Conservation (phyloP, 495 filamentous ascomycete species). For the Amniculicola lignicola region DNA sequence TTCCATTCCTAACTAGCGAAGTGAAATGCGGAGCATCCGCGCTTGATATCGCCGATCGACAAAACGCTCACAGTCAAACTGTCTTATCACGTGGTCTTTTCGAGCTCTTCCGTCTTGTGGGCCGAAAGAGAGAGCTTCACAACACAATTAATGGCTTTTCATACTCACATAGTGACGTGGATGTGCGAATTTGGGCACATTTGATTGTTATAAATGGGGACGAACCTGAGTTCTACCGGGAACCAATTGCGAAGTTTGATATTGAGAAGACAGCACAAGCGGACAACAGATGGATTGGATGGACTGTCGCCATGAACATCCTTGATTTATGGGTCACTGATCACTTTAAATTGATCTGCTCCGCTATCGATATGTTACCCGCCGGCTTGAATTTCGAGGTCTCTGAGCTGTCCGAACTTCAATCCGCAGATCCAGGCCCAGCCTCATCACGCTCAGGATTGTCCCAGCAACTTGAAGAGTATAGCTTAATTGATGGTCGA, state of each 20-base stretch:
- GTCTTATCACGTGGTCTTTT: conserved; percentile 37
- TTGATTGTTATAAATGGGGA: conserved; percentile 13
- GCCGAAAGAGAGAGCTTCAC: conserved; percentile 43
- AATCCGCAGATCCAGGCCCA: conserved; percentile 2
- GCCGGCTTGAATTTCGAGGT: conserved; percentile 9
- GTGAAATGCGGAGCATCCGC: conserved; percentile 31
- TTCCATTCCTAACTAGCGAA: conserved; percentile 42
- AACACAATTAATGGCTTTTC: conserved; percentile 48
- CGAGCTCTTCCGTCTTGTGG: conserved; percentile 40
- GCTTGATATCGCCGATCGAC: conserved; percentile 35
- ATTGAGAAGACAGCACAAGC: conserved; percentile 24
- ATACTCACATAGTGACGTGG: conserved; percentile 45
- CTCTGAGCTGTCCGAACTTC: not conserved
- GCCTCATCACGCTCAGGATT: conserved; percentile 11
- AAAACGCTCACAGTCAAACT: conserved; percentile 43
- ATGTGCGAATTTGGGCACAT: conserved; percentile 38
- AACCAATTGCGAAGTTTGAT: conserved; percentile 34
- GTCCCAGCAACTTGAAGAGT: conserved; percentile 10
- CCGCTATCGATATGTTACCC: conserved; percentile 13
- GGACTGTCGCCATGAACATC: conserved; percentile 1
- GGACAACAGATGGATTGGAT: conserved; percentile 36
- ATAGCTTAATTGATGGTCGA: conserved; percentile 11
- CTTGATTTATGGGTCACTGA: conserved; percentile 23
- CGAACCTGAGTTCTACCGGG: conserved; percentile 35
- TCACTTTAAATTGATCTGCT: conserved; percentile 15